Conservation (phyloP, 345 rosid species). For the Euphorbia tirucalli region DNA sequence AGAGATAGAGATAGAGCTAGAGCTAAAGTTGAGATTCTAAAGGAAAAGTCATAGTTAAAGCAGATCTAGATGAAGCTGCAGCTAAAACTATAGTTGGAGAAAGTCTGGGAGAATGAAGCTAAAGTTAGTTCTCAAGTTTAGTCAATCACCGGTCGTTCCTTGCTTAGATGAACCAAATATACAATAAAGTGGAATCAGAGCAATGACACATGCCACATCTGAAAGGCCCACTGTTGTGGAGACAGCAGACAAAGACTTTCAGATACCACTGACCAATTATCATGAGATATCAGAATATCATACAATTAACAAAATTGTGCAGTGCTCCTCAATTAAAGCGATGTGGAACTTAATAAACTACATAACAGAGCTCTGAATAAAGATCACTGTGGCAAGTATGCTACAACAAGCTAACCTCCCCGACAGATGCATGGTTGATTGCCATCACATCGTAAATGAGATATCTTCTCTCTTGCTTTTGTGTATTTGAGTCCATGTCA, state of each 20-base stretch:
- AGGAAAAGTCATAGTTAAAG: no score
- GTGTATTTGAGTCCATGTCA: slow-evolving; percentile 75
- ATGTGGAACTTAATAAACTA: not conserved
- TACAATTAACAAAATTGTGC: not conserved
- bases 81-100: no score
- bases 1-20: no score
- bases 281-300: not conserved
- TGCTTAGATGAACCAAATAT: no score
- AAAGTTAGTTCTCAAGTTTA: no score
- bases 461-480: slow-evolving; percentile 89
- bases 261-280: not conserved
- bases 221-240: not conserved
- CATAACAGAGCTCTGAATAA: not conserved
- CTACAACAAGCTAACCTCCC: slow-evolving; percentile 75
- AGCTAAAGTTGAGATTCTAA: no score
- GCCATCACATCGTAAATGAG: slow-evolving; percentile 94
- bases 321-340: not conserved
- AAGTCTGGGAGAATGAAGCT: no score
- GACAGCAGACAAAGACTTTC: not conserved
- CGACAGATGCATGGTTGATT: slow-evolving; percentile 53
- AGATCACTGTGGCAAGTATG: no score
- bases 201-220: not conserved
- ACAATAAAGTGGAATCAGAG: no score
- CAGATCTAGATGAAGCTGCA: no score
- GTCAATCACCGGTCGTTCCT: no score